Evolutionary conservation across 176 grass and related monocot species (phyloP).

Genomic region (Oryza glaberrima): DNA sequence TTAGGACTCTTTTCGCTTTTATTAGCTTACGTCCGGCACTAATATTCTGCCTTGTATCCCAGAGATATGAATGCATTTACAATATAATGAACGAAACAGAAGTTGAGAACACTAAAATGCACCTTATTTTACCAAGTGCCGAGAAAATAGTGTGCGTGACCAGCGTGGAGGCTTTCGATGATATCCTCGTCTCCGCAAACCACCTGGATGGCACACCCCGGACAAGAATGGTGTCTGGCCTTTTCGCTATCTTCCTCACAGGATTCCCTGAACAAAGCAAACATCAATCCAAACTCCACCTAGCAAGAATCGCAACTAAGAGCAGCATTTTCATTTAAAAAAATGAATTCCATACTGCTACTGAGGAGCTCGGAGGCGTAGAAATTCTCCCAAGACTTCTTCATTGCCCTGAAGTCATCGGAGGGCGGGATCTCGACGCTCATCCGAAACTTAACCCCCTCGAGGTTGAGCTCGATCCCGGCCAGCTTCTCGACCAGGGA

Average conservation of each 20-base stretch:
- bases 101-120: constrained; percentile 32
- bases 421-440: constrained; percentile 59
- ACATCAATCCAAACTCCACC: constrained; percentile 29
- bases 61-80: neutral
- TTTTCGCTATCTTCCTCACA: constrained; percentile 54
- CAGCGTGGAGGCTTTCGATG: constrained; percentile 80
- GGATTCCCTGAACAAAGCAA: constrained; percentile 66
- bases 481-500: constrained; percentile 65
- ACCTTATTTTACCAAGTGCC: constrained; percentile 90
- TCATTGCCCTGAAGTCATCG: constrained; percentile 73
- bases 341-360: constrained; percentile 53
- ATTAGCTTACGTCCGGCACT: neutral
- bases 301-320: constrained; percentile 22
- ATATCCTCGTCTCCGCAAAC: constrained; percentile 84
- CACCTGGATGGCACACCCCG: constrained; percentile 86
- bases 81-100: constrained; percentile 22
- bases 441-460: constrained; percentile 90
- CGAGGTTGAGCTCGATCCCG: constrained; percentile 82
- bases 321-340: neutral
- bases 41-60: neutral
- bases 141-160: constrained; percentile 95
- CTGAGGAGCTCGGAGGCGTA: constrained; percentile 69
- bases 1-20: constrained; percentile 8
- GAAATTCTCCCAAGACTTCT: constrained; percentile 90
- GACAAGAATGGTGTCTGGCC: constrained; percentile 76